Base-by-base conservation (phyloP, 352 stramenopile genomes). In the Phytophthora kernoviae region DNA sequence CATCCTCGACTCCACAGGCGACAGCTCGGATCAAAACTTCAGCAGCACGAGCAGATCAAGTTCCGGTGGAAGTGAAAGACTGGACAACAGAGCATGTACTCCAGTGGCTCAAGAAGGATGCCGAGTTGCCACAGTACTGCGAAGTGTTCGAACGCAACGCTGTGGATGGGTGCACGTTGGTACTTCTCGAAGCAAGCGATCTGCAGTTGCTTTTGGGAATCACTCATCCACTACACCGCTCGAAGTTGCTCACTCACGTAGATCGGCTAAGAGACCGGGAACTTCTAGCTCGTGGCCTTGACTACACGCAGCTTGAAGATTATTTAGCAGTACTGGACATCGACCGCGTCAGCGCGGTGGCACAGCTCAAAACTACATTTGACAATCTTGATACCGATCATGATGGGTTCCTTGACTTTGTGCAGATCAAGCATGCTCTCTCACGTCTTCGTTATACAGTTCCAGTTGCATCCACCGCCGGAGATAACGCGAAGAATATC, bases 271-370 rank as follows among this genome's bases (percentile, higher is more conserved):
- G 76, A 21, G 81, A 91, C 59, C 63, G 74, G n/a, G 77, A 87
- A 39, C 56, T 89, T 22, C 55, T 91, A 1, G 64, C 73, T 37
- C 72, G 85, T 33, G 81, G 80, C 0, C 53, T 91, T 14, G 79
- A 88, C 64, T 91, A 87, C 48, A 77, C 67, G 0, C 81, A 93
- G 47, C 65, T 93, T 22, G 52, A 87, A 60, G 82, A 94, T 55
- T 93, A 93, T 49, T 50, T 93, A 15, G 77, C 81, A 0, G 75
- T 93, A 14, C 65, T 93, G 9, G 84, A 91, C 39, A 72, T 68
- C 15, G 84, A 93, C 46, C 77, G 81, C 3, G 72, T 93, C 26
- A 75, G 78, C 8, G 70, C 88, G 14, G 74, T 92, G 7, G 81
- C 77, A 0, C 67, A 81, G 34, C 70, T 94, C 37, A 92, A 92